phyloP scores from a whole-genome alignment of 1,139 yeast genomes.

The Suhomyces yuchorum region DNA sequence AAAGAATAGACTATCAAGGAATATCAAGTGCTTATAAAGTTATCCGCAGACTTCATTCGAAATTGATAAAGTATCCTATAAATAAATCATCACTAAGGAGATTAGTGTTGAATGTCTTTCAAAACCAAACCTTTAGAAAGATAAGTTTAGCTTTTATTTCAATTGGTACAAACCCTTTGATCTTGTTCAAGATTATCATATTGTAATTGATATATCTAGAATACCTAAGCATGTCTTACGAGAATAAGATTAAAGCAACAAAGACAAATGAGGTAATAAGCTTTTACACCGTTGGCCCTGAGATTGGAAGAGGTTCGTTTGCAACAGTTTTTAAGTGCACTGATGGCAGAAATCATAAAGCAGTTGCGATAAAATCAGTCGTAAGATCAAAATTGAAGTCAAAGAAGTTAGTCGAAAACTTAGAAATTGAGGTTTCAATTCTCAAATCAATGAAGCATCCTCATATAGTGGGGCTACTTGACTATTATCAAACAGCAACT shows the following conservation, averaged over 20 bases:
- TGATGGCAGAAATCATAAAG: constrained; percentile 46
- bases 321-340: constrained; percentile 78
- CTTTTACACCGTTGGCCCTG: constrained; percentile 59
- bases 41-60: no score
- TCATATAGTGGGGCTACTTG: constrained; percentile 84
- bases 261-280: constrained; percentile 31
- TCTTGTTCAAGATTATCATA: no score
- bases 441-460: constrained; percentile 87
- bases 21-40: no score
- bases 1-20: no score
- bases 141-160: not conserved
- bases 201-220: not conserved
- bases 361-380: constrained; percentile 89
- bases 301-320: constrained; percentile 93
- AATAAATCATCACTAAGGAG: no score
- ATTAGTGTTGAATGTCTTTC: not conserved
- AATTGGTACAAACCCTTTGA: not conserved
- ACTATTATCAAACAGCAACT: constrained; percentile 73
- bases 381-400: constrained; percentile 79
- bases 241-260: not conserved
- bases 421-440: constrained; percentile 88
- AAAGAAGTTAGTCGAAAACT: constrained; percentile 82
- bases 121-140: not conserved
- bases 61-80: not conserved
- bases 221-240: constrained; percentile 5